Conservation (phyloP, 1,139 yeast species). For the Zhuliangozyma blackwelliae region DNA sequence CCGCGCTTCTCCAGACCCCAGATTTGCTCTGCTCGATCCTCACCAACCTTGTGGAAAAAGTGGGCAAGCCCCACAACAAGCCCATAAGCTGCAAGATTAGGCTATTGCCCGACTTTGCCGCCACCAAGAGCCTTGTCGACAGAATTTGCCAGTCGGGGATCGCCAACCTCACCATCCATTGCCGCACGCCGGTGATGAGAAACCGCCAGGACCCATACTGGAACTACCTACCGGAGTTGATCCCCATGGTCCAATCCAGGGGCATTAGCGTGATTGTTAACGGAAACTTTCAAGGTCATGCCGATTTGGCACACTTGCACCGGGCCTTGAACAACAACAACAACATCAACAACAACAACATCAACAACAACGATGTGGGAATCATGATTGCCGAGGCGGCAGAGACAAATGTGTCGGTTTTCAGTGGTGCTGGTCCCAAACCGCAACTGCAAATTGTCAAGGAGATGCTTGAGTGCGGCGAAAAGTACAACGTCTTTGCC, state of each 20-base stretch:
- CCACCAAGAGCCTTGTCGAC: constrained; percentile 60
- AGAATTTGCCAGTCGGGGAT: constrained; percentile 78
- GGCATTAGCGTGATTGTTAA: constrained; percentile 74
- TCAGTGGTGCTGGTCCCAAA: constrained; percentile 40
- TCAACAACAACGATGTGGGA: constrained; percentile 52
- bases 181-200: constrained; percentile 86
- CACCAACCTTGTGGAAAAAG: constrained; percentile 61
- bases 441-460: constrained; percentile 50
- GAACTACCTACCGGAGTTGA: constrained; percentile 58
- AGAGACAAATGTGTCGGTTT: constrained; percentile 80
- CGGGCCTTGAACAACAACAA: constrained; percentile 45
- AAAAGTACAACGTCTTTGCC: constrained; percentile 56
- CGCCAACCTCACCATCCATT: constrained; percentile 79
- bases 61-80: constrained; percentile 71
- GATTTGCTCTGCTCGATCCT: constrained; percentile 70
- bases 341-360: no score
- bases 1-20: constrained; percentile 81
- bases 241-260: constrained; percentile 55
- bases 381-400: constrained; percentile 95
- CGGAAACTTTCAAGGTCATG: constrained; percentile 62
- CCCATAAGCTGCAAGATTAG: constrained; percentile 91
- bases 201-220: constrained; percentile 79
- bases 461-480: constrained; percentile 47
- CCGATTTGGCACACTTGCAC: constrained; percentile 55
- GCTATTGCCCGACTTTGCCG: constrained; percentile 52